Conservation (phyloP, 1,284 basidiomycete genomes). For the Earliella scabrosa region DNA sequence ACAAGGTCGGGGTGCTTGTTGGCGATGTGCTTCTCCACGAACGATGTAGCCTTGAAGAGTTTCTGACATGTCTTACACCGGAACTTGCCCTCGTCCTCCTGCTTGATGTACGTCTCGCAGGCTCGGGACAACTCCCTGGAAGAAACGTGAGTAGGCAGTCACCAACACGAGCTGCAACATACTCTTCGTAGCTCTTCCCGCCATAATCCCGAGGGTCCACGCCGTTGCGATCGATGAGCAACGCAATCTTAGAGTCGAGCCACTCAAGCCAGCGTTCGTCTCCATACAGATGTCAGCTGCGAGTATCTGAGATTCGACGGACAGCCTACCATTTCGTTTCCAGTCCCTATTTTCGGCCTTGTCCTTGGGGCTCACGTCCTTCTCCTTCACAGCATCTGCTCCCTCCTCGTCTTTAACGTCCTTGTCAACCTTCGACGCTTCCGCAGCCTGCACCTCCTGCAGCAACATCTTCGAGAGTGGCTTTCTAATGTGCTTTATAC, state of each 20-base stretch:
- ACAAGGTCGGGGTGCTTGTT: conserved; percentile 88
- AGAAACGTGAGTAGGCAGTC: conserved; percentile 12
- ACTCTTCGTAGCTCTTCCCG: conserved; percentile 90
- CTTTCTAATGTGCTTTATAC: conserved; percentile 88
- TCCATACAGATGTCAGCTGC: conserved; percentile 29
- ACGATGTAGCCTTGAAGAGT: conserved; percentile 93
- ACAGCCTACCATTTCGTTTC: conserved; percentile 63
- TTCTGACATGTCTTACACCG: conserved; percentile 94
- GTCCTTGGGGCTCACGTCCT: conserved; percentile 39
- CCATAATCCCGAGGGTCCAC: conserved; percentile 88
- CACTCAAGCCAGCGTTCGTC: conserved; percentile 89
- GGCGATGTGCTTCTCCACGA: conserved; percentile 93
- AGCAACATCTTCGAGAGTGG: conserved; percentile 60
- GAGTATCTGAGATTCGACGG: conserved; percentile 25
- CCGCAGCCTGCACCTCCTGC: conserved; percentile 58
- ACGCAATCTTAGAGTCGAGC: conserved; percentile 82
- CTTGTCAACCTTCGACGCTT: conserved; percentile 45
- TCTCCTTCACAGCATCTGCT: conserved; percentile 39
- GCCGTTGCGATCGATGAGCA: conserved; percentile 74
- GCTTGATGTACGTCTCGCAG: conserved; percentile 81
- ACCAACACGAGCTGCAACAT: conserved; percentile 34
- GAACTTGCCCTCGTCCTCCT: conserved; percentile 95
- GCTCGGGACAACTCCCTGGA: conserved; percentile 79
- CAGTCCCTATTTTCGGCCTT: conserved; percentile 58
- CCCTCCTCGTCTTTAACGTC: conserved; percentile 46